Evolutionary conservation across 495 filamentous ascomycete species (phyloP), one percentile per base, ranked within the genome.

Genomic region (Aspergillus ostianus): DNA sequence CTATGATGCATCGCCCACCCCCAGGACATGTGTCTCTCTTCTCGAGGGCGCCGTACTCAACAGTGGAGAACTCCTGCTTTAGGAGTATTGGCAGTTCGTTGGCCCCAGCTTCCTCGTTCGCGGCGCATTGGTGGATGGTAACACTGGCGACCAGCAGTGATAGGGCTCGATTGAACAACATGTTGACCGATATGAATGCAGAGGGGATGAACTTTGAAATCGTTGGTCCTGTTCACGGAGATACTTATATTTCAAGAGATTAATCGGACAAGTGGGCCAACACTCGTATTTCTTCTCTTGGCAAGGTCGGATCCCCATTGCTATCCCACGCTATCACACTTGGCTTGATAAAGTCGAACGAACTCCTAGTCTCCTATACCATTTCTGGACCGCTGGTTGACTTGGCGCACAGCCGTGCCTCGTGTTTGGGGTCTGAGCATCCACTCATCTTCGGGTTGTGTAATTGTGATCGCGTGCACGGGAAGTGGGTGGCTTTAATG

Each of bases 21-120:
- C 36, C 55, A 17, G 45, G 19, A 41, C 55, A 57, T 26, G 46
- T 29, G 15, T 17, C 21, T 36, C 55, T 30, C 27, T 50, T 50
- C 27, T 49, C 46, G 19, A 50, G 55, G 6, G 44, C 36, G 36
- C 36, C 36, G 13, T 41, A 41, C 36, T 41, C 36, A 10, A 41
- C 36, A 1, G 10, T 41, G 36, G 8, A 15, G 4, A 52, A 52
- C 15, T 52, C 50, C 4, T 32, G 6, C 12, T 30, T 30, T 0
- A 30, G 4, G 5, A 30, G 23, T 2, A 52, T 32, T 1, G 50
- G 50, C 4, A 19, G 26, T 20, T 30, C 30, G 23, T 29, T 26
- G 15, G 23, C 50, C 15, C 30, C 4, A 8, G 6, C 26, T 23
- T 27, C 23, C 18, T 52, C 21, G 4, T 52, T 6, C 12, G 50